phyloP scores from a whole-genome alignment of 1,284 basidiomycete species.

The Ceratobasidium sp. region DNA sequence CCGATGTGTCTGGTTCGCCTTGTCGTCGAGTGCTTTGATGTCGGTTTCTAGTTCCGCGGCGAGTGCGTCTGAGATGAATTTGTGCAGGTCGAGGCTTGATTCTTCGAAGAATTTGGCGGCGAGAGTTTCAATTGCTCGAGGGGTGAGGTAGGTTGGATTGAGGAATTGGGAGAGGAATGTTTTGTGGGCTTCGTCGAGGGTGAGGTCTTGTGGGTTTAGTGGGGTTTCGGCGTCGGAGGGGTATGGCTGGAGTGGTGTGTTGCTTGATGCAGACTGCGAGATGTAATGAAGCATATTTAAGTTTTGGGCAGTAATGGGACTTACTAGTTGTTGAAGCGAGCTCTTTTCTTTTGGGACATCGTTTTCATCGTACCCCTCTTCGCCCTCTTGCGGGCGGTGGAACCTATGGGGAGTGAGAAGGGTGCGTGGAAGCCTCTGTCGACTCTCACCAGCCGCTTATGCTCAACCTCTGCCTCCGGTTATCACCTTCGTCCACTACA shows the following conservation, averaged over 20 bases:
- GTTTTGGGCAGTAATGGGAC: conserved; percentile 48
- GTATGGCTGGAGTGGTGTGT: conserved; percentile 64
- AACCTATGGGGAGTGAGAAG: conserved; percentile 63
- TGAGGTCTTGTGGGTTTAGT: conserved; percentile 2
- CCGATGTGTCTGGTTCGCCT: conserved; percentile 64
- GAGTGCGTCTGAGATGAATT: conserved; percentile 80
- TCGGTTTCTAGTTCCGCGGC: conserved; percentile 75
- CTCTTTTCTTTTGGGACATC: conserved; percentile 65
- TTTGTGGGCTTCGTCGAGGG: conserved; percentile 22
- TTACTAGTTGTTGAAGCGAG: conserved; percentile 80
- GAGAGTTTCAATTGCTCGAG: conserved; percentile 83
- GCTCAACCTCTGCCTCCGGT: conserved; percentile 80
- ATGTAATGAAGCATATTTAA: conserved; percentile 5
- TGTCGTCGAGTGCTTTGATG: conserved; percentile 72
- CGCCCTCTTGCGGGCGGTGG: conserved; percentile 90
- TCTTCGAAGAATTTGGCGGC: conserved; percentile 87
- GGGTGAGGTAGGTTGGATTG: conserved; percentile 90
- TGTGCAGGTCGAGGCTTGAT: conserved; percentile 90
- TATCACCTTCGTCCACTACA: conserved; percentile 76
- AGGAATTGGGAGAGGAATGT: conserved; percentile 85
- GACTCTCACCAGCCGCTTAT: conserved; percentile 86
- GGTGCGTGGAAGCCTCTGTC: background rate
- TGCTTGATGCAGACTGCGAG: conserved; percentile 66
- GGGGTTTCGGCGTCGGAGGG: conserved; percentile 70
- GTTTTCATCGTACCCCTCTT: conserved; percentile 82